These are phyloP conservation scores for Penicillium sp. DNA, from an alignment of 2,329 filamentous ascomycete species.

Conservation along the genomic window DNA sequence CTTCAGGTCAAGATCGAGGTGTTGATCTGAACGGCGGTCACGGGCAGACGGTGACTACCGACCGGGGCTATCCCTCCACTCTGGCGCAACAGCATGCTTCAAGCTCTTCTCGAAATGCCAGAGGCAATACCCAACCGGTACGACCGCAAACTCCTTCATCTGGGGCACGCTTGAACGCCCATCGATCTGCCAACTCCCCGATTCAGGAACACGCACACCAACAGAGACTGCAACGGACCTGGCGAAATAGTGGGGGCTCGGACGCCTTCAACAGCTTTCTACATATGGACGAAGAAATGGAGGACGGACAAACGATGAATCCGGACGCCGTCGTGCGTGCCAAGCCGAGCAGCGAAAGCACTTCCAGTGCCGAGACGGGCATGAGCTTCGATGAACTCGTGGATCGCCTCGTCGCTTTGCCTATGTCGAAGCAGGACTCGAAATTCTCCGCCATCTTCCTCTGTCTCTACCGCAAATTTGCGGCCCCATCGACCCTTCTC, in stretches of 20 bases:
- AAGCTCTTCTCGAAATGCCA: slow-evolving; percentile 44
- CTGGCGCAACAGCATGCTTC: slow-evolving; percentile 30
- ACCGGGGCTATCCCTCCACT: slow-evolving; percentile 33
- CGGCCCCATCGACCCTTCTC: slow-evolving; percentile 72
- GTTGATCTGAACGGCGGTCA: slow-evolving; percentile 34
- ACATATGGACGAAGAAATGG: slow-evolving; percentile 42
- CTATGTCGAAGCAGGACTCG: slow-evolving; percentile 77
- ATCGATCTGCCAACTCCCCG: slow-evolving; percentile 28
- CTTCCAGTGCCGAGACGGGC: slow-evolving; percentile 33
- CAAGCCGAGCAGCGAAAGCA: slow-evolving; percentile 30
- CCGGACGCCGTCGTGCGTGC: slow-evolving; percentile 28
- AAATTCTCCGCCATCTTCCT: slow-evolving; percentile 88
- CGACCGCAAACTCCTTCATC: slow-evolving; percentile 45
- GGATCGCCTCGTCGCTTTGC: slow-evolving; percentile 75
- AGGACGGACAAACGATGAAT: slow-evolving; percentile 28
- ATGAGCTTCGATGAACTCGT: slow-evolving; percentile 63
- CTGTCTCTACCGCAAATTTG: slow-evolving; percentile 90
- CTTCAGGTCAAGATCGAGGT: slow-evolving; percentile 30
- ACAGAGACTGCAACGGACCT: slow-evolving; percentile 33
- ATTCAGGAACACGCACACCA: slow-evolving; percentile 29
- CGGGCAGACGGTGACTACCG: slow-evolving; percentile 25
- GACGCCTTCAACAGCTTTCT: slow-evolving; percentile 42
- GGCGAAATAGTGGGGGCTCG: slow-evolving; percentile 39
- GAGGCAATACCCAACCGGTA: slow-evolving; percentile 46
- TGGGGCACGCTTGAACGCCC: slow-evolving; percentile 33